A percentile compares a stretch with the other conserved stretches of the same genome.
Conservation (phyloP, 495 filamentous ascomycete species). For the Penicillium chermesinum region DNA sequence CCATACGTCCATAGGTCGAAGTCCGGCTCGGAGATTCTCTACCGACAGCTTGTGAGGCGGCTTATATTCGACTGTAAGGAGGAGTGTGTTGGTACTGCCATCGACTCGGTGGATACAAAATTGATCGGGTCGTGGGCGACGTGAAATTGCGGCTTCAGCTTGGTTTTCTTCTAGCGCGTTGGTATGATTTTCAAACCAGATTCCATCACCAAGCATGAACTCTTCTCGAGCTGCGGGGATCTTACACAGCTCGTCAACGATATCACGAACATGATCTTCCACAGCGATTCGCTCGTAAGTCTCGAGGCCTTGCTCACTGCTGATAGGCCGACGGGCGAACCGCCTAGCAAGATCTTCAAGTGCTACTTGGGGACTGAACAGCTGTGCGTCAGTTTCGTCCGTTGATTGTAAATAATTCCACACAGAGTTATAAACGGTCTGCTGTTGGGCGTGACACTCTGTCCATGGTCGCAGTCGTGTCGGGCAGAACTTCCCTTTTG, state of each 20-base stretch:
- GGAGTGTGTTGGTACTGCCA: conserved; percentile 16
- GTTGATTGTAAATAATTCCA: neutral
- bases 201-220: neutral
- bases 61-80: conserved; percentile 31
- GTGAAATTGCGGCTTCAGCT: too few relatives aligned
- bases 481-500: neutral
- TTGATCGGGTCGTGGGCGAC: conserved; percentile 12
- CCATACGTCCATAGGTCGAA: conserved; percentile 21
- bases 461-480: neutral
- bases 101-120: conserved; percentile 22
- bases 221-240: neutral
- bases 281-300: neutral
- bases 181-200: neutral
- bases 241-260: neutral
- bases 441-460: neutral
- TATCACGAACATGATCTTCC: neutral
- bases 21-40: conserved; percentile 21
- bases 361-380: neutral
- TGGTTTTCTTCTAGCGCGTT: neutral
- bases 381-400: neutral
- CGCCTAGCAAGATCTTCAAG: neutral
- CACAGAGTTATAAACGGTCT: neutral
- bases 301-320: neutral
- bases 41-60: conserved; percentile 32
- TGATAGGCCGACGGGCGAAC: neutral